Conservation (phyloP, 768 basidiomycete genomes). For the Strobilomyces echinocephalus region DNA sequence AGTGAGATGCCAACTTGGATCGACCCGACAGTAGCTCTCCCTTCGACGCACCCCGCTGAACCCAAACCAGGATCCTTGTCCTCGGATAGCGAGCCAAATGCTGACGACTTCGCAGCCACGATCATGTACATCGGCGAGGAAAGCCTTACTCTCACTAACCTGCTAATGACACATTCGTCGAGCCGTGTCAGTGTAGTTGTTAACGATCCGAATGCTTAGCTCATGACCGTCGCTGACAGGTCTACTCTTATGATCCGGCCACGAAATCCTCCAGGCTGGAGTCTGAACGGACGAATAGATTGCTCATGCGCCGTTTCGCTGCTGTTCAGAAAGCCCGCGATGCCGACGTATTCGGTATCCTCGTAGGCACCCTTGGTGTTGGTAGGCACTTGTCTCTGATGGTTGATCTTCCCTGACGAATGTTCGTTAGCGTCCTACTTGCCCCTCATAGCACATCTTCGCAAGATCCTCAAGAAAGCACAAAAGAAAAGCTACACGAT, state of each 20-base stretch:
- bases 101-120: slow-evolving; percentile 1
- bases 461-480: slow-evolving; percentile 49
- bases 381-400: slow-evolving; percentile 56
- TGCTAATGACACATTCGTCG: slow-evolving; percentile 76
- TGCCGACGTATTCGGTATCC: slow-evolving; percentile 91
- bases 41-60: background rate
- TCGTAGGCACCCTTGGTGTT: slow-evolving; percentile 67
- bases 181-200: slow-evolving; percentile 44
- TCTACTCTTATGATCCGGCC: slow-evolving; percentile 72
- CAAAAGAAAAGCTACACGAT: slow-evolving; percentile 93
- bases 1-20: slow-evolving; percentile 28
- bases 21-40: slow-evolving; percentile 8
- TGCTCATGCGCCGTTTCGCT: slow-evolving; percentile 89
- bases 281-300: slow-evolving; percentile 65
- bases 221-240: slow-evolving; percentile 36
- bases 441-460: slow-evolving; percentile 78
- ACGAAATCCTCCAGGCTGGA: slow-evolving; percentile 46
- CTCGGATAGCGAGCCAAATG: background rate
- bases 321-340: slow-evolving; percentile 83
- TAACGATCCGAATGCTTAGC: background rate
- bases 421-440: slow-evolving; percentile 38
- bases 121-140: slow-evolving; percentile 74
- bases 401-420: background rate
- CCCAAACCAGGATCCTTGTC: background rate
- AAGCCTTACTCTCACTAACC: slow-evolving; percentile 73